Conservation (phyloP, 2,329 filamentous ascomycete species). For the Aspergillus eucalypticola region DNA sequence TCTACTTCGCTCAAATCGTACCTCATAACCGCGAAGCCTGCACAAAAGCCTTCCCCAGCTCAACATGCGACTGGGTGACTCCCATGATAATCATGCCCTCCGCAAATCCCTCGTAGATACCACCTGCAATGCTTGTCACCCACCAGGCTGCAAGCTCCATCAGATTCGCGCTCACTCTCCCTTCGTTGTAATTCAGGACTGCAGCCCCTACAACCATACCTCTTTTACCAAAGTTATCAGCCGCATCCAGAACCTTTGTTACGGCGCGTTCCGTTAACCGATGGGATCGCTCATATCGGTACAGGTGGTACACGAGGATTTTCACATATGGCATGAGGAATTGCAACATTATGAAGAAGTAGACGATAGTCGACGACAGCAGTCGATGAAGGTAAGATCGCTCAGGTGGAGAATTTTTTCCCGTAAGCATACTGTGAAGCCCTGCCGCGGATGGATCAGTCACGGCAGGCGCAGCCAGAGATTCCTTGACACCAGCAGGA, state of each 20-base stretch:
- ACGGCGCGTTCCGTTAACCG: constrained; percentile 63
- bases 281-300: constrained; percentile 66
- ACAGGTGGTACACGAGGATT: constrained; percentile 55
- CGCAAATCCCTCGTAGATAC: constrained; percentile 64
- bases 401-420: background rate
- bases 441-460: background rate
- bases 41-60: constrained; percentile 9
- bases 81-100: constrained; percentile 55
- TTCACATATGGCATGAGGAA: constrained; percentile 64
- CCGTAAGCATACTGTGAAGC: background rate
- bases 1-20: background rate
- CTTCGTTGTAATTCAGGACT: constrained; percentile 63
- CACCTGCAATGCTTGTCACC: constrained; percentile 64
- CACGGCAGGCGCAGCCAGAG: constrained; percentile 8
- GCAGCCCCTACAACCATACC: constrained; percentile 56
- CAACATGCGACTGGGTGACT: constrained; percentile 20
- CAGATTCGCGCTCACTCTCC: constrained; percentile 61
- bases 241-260: constrained; percentile 53
- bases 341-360: constrained; percentile 61
- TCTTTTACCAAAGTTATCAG: constrained; percentile 55
- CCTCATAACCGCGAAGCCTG: background rate
- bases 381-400: constrained; percentile 60
- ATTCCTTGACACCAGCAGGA: constrained; percentile 24
- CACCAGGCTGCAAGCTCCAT: constrained; percentile 58
- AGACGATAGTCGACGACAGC: constrained; percentile 58